Evolutionary conservation across 805 yeast genomes (phyloP).

Genomic region (Allodekkera sacchari): DNA sequence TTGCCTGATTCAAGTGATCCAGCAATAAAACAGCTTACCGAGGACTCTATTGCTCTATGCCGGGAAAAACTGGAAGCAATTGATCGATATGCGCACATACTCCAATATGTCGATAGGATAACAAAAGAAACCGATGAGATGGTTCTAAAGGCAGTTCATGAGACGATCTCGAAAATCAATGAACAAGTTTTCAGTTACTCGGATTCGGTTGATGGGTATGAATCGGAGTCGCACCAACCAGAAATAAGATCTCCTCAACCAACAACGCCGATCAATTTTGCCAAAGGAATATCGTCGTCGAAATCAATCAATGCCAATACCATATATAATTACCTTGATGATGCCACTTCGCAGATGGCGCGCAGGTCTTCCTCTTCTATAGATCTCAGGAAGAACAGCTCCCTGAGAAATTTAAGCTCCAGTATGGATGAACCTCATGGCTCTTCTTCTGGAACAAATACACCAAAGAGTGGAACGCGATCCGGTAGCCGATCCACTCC

Average conservation of each 20-base stretch:
- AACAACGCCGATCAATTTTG: conserved; percentile 11
- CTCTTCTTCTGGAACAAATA: conserved; percentile 18
- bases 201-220: conserved; percentile 16
- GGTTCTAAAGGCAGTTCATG: conserved; percentile 54
- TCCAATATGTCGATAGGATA: conserved; percentile 67
- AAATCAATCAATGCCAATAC: conserved; percentile 6
- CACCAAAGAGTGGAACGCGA: conserved; percentile 12
- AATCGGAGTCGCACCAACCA: conserved; percentile 1
- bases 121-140: conserved; percentile 69
- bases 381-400: no score
- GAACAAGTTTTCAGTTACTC: conserved; percentile 21
- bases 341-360: no score
- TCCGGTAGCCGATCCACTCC: conserved; percentile 20
- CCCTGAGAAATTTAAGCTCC: no score
- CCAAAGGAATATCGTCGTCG: conserved; percentile 11
- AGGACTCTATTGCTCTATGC: conserved; percentile 57
- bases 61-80: conserved; percentile 62
- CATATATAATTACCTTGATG: conserved; percentile 18
- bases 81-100: conserved; percentile 60
- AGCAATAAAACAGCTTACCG: conserved; percentile 52
- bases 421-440: no score
- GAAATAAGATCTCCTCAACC: conserved; percentile 9
- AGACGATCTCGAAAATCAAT: conserved; percentile 50
- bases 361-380: no score
- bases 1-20: conserved; percentile 52